A percentile compares a stretch with the other conserved stretches of the same genome.
Conservation (phyloP, 2,329 filamentous ascomycete species). For the Alternaria longipes region DNA sequence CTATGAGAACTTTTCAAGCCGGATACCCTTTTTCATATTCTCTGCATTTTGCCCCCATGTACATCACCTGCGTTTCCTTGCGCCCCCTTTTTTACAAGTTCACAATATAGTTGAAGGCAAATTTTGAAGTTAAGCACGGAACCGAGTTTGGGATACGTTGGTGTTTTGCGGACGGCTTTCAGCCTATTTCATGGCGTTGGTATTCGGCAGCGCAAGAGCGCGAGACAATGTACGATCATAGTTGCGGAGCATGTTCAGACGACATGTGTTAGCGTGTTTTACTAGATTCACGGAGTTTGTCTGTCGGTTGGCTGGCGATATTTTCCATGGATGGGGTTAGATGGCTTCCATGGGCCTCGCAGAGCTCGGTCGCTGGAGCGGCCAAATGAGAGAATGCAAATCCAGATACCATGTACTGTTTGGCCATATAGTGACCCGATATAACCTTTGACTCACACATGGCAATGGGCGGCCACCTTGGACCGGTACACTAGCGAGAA, state of each 20-base stretch:
- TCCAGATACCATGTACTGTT: slow-evolving; percentile 5
- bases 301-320: slow-evolving; percentile 10
- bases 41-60: slow-evolving; percentile 14
- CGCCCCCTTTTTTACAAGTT: slow-evolving; percentile 12
- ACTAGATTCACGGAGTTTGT: slow-evolving; percentile 15
- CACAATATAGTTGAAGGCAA: slow-evolving; percentile 13
- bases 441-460: slow-evolving; percentile 13
- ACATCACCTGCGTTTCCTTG: slow-evolving; percentile 22
- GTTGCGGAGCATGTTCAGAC: slow-evolving; percentile 15
- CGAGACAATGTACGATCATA: slow-evolving; percentile 21
- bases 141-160: slow-evolving; percentile 11
- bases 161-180: slow-evolving; percentile 16
- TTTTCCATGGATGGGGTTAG: slow-evolving; percentile 11
- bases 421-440: slow-evolving; percentile 1
- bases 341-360: slow-evolving; percentile 9
- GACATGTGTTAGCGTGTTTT: slow-evolving; percentile 20
- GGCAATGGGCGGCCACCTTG: not conserved
- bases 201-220: slow-evolving; percentile 10
- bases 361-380: slow-evolving; percentile 5
- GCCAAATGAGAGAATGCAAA: slow-evolving; percentile 12
- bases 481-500: not conserved
- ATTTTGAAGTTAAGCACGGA: slow-evolving; percentile 9
- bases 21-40: slow-evolving; percentile 2
- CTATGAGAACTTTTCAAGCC: slow-evolving; percentile 23
- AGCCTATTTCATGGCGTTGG: slow-evolving; percentile 10